Base-by-base conservation (phyloP, 2,329 filamentous ascomycete species). In the Colletotrichum lindemuthianum region DNA sequence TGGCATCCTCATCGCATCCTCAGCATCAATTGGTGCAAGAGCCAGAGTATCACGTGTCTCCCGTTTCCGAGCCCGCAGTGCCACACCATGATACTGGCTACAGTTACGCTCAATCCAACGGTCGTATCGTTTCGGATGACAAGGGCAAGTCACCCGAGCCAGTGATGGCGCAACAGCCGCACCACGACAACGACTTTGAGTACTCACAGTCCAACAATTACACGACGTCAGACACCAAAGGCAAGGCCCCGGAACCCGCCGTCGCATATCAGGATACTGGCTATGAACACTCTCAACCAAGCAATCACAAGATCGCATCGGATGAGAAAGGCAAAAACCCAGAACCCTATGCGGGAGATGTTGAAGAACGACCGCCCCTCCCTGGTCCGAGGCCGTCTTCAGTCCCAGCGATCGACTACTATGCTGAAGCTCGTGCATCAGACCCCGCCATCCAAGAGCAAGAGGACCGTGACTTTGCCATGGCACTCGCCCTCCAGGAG, bases 401-500 rank as follows among this genome's bases (percentile, higher is more conserved):
- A 2, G 47, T 48, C 7, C 44, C 60, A 39, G 57, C 50, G 16
- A 36, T 65, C 6, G 61, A 65, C 32, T 65, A 55, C 45, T 65
- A 65, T 9, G 61, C 61, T 33, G 50, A 65, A 60, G 45, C 59
- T 3, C 61, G 40, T 12, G 58, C 56, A 6, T 50, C 48, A 7
- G 52, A 52, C 10, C 61, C 50, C 4, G 34, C 44, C 13, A 43
- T 60, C 36, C 61, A 61, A 12, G 61, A 65, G 40, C 61, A 65
- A 33, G 61, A 65, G 36, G 61, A 65, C 15, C 61, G 61, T 0
- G 61, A 65, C 51, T 65, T 60, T 24, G 61, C 61, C 12, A 65
- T 65, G 61, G 61, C 61, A 12, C 32, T 65, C 1, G 61, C 61
- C 10, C 61, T 65, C 16, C 61, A 65, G 36, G 61, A 65, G n/a